Percentiles rank a stretch among this genome's conserved stretches.
phyloP scores from a whole-genome alignment of 441 rosid genomes.

The Aleurites moluccanus region DNA sequence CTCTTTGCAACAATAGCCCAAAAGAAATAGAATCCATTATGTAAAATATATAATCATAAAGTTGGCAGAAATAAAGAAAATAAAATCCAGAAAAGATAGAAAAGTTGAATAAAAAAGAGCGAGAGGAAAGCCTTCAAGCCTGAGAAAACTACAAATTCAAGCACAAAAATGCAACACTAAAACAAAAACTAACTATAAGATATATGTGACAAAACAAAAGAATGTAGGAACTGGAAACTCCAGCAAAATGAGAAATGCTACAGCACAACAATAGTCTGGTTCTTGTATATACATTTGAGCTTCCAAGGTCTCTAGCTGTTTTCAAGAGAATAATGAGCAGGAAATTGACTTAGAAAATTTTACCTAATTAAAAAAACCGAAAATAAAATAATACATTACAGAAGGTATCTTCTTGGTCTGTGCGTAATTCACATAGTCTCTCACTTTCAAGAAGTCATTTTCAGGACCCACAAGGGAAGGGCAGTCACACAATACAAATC shows the following conservation, averaged over 20 bases:
- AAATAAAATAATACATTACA: not conserved
- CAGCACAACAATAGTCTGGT: not conserved
- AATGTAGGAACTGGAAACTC: not conserved
- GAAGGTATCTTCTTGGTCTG: not conserved
- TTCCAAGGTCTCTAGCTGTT: too few species aligned
- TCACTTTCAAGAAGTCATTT: too few species aligned
- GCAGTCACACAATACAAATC: not conserved
- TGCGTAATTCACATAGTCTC: not conserved
- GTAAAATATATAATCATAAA: not conserved
- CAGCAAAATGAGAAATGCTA: not conserved
- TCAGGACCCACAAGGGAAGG: not conserved
- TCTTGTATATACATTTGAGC: not conserved
- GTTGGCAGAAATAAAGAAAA: not conserved
- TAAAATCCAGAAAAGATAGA: not conserved
- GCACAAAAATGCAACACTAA: not conserved
- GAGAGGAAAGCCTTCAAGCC: not conserved
- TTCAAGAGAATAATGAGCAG: not conserved
- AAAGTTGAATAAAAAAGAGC: not conserved
- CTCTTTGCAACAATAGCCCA: not conserved
- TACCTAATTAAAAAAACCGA: not conserved
- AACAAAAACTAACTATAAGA: not conserved
- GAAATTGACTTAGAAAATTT: not conserved
- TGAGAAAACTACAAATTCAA: not conserved
- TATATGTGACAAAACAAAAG: not conserved
- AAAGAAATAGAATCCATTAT: not conserved